These are phyloP conservation scores for Cryphonectria carpinicola DNA, from an alignment of 2,329 filamentous ascomycete species.

Conservation along the genomic window DNA sequence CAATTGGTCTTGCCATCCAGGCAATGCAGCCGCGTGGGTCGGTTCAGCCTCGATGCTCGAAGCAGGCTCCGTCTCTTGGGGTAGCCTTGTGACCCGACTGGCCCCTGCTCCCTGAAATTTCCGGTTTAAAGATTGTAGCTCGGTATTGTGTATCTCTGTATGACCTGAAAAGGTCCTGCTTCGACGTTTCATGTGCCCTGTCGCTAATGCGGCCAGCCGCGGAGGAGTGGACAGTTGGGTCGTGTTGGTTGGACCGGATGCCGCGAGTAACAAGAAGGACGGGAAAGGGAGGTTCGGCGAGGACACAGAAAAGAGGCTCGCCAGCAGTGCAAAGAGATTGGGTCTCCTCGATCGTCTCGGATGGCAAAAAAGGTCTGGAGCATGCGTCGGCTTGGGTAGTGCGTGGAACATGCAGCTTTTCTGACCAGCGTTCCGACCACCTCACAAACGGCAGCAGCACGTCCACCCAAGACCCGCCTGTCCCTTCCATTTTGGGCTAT, in stretches of 20 bases:
- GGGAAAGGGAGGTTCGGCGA: background rate
- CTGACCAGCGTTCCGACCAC: background rate
- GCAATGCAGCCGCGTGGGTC: background rate
- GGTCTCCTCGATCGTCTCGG: background rate
- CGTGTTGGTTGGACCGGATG: background rate
- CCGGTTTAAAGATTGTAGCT: background rate
- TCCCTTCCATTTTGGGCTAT: conserved; percentile 10
- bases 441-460: conserved; percentile 16
- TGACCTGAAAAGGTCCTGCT: background rate
- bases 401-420: background rate
- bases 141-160: conserved; percentile 4
- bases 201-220: background rate
- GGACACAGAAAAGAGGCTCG: background rate
- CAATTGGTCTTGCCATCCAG: background rate
- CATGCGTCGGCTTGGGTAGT: background rate
- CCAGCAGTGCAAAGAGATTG: background rate
- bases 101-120: background rate
- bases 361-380: background rate
- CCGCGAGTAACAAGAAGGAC: background rate
- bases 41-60: background rate
- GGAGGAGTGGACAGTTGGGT: background rate
- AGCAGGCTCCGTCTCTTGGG: background rate
- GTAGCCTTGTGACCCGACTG: background rate
- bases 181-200: conserved; percentile 15
- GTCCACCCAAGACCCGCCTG: conserved; percentile 1